phyloP scores from a whole-genome alignment of 805 yeast genomes.

The Debaryomyces prosopidis region DNA sequence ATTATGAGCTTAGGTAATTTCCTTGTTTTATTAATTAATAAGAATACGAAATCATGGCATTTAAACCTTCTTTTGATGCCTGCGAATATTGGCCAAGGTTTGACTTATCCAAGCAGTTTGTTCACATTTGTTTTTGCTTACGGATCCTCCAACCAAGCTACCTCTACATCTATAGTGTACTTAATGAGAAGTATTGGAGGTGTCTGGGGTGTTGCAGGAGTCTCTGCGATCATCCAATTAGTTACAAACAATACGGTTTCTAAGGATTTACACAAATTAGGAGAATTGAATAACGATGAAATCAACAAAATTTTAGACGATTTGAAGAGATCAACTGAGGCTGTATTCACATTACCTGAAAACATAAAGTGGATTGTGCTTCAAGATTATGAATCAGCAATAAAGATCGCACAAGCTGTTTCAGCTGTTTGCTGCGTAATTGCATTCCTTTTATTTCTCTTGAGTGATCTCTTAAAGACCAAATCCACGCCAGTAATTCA shows the following conservation, averaged over 20 bases:
- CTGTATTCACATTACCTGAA: slow-evolving; percentile 13
- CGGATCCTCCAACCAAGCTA: slow-evolving; percentile 32
- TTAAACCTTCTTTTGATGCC: slow-evolving; percentile 29
- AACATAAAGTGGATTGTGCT: slow-evolving; percentile 17
- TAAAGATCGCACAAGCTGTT: slow-evolving; percentile 23
- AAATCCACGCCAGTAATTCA: slow-evolving; percentile 8
- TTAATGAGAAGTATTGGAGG: slow-evolving; percentile 41
- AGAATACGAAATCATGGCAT: slow-evolving; percentile 22
- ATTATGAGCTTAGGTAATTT: slow-evolving; percentile 38
- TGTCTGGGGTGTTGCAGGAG: slow-evolving; percentile 40
- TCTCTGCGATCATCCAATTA: slow-evolving; percentile 19
- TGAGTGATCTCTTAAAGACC: slow-evolving; percentile 10
- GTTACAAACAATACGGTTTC: slow-evolving; percentile 12
- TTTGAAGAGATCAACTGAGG: slow-evolving; percentile 22
- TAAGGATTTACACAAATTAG: slow-evolving; percentile 13
- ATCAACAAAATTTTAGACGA: slow-evolving; percentile 16
- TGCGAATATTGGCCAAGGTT: slow-evolving; percentile 40
- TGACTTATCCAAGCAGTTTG: slow-evolving; percentile 35
- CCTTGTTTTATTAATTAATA: slow-evolving; percentile 21
- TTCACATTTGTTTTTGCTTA: slow-evolving; percentile 37
- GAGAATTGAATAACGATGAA: slow-evolving; percentile 8
- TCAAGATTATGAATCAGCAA: slow-evolving; percentile 23
- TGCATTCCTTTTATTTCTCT: slow-evolving; percentile 14
- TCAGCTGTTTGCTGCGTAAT: slow-evolving; percentile 16
- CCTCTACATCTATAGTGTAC: slow-evolving; percentile 40